Base-by-base conservation (phyloP, 2,329 filamentous ascomycete species). In the Helminthosporium solani region DNA sequence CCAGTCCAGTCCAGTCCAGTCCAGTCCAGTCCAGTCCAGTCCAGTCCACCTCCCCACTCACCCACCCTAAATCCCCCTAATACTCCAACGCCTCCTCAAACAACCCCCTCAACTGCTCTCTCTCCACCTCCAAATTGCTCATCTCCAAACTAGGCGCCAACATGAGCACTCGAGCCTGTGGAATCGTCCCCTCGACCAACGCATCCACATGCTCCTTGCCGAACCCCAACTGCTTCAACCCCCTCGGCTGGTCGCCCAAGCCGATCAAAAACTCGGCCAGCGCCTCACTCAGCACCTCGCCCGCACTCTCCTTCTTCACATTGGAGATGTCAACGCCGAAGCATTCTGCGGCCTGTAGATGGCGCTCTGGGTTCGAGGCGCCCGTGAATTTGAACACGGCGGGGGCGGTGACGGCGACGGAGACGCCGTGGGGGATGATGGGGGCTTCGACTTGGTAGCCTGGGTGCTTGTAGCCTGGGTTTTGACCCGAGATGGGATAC, bases 401-500 rank as follows among this genome's bases (percentile, higher is more conserved):
- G 0, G 94, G 92, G 0, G 92, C 90, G 0, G 90, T 92, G 6
- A 97, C 92, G 2, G 91, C 94, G 1, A 99, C 94, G 1, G 87
- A 92, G 19, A 99, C 94, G 42, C 94, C 94, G 69, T 99, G 94
- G 0, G 94, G 94, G 63, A 99, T 97, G 60, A 99, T 87, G 8
- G 88, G 83, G 23, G 79, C 68, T 20, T 82, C 72, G 7, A 95
- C 84, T 2, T 85, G 76, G 70, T 99, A 99, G n/a, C 94, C 94
- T 0, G 79, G 71, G 67, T 99, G 94, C 61, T 84, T 85, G 73
- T 97, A 97, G 4, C 87, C 86, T 0, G 88, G 89, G 68, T 99
- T 99, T 68, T 96, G 91, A 23, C 90, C 89, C 0, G 90, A 95
- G 64, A 99, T 96, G 15, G 94, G 94, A 66, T 99, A 99, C 19